Evolutionary conservation across 2,329 filamentous ascomycete genomes (phyloP).

Genomic region (Aspergillus unguis): DNA sequence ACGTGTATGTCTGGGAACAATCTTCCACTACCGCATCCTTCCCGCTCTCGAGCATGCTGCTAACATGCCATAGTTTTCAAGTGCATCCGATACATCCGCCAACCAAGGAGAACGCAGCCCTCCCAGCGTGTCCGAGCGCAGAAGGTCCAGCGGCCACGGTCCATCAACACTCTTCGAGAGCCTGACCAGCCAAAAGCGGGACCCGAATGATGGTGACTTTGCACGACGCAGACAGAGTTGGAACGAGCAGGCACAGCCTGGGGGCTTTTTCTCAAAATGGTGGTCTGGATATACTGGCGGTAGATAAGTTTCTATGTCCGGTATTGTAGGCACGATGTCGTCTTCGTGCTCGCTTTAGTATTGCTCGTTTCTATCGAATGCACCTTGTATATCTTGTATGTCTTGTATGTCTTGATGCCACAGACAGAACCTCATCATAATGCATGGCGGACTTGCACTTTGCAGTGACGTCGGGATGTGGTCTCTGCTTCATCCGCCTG

Average conservation of each 20-base stretch:
- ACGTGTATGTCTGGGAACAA: slow-evolving; percentile 24
- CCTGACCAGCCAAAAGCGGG: slow-evolving; percentile 46
- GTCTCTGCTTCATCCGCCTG: no score
- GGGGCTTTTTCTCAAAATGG: slow-evolving; percentile 38
- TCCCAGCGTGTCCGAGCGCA: slow-evolving; percentile 23
- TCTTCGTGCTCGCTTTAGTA: background rate
- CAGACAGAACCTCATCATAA: no score
- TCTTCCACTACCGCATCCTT: background rate
- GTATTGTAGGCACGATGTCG: background rate
- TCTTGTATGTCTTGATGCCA: no score
- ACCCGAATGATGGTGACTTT: slow-evolving; percentile 34
- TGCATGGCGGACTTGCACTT: no score
- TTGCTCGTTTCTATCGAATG: background rate
- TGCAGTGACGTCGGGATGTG: no score
- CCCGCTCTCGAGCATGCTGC: background rate
- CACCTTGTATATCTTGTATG: no score
- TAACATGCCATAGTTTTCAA: slow-evolving; percentile 24
- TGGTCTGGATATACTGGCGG: slow-evolving; percentile 43
- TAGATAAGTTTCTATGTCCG: slow-evolving; percentile 8
- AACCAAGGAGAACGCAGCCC: slow-evolving; percentile 14
- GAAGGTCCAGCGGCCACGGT: slow-evolving; percentile 28
- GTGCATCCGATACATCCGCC: slow-evolving; percentile 28
- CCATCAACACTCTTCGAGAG: slow-evolving; percentile 26
- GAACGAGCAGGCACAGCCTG: slow-evolving; percentile 42
- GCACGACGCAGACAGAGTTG: slow-evolving; percentile 42